Conservation (phyloP, 2,329 filamentous ascomycete species). For the Fusarium concolor region DNA sequence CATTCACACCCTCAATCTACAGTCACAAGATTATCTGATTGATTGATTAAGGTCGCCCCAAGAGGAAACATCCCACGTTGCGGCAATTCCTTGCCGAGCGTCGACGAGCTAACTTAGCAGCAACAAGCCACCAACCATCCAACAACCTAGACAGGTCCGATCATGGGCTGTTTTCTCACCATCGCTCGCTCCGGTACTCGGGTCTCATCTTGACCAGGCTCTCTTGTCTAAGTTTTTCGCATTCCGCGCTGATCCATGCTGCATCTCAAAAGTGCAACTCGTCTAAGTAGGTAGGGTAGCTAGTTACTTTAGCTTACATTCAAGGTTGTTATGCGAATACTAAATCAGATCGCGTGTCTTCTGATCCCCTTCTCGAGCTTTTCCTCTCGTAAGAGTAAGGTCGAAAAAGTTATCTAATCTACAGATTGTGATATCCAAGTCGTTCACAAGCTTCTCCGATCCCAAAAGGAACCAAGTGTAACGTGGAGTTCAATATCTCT, state of each 20-base stretch:
- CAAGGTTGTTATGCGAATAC: slow-evolving; percentile 25
- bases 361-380: neutral
- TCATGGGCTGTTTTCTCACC: slow-evolving; percentile 25
- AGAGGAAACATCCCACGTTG: slow-evolving; percentile 30
- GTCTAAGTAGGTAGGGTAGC: slow-evolving; percentile 14
- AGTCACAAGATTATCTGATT: slow-evolving; percentile 23
- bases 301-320: slow-evolving; percentile 3
- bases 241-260: slow-evolving; percentile 18
- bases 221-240: neutral
- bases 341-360: slow-evolving; percentile 12
- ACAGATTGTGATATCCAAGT: slow-evolving; percentile 7
- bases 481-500: slow-evolving; percentile 10
- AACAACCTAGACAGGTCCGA: slow-evolving; percentile 16
- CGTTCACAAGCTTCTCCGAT: slow-evolving; percentile 3
- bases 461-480: slow-evolving; percentile 25
- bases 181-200: neutral
- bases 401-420: slow-evolving; percentile 29
- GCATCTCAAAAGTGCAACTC: slow-evolving; percentile 21
- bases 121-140: slow-evolving; percentile 36
- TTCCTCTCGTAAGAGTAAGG: neutral
- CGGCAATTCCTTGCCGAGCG: slow-evolving; percentile 46
- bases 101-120: slow-evolving; percentile 21
- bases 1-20: slow-evolving; percentile 3
- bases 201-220: slow-evolving; percentile 1
- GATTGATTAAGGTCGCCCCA: slow-evolving; percentile 21